Conservation (phyloP, 148 eudicot genomes). For the Persicaria tinctoria region DNA sequence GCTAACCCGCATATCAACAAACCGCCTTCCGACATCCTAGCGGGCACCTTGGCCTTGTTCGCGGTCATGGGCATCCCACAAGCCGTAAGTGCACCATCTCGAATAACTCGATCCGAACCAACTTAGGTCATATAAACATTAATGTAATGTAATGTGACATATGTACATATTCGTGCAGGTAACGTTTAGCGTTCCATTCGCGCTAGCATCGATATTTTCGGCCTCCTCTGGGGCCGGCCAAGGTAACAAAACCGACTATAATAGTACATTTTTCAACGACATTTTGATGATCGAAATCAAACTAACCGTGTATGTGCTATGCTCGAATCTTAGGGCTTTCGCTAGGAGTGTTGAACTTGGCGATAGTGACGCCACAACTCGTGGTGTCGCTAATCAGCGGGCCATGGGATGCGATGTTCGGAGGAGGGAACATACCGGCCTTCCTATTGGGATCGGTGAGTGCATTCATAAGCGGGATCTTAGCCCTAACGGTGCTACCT, state of each 20-base stretch:
- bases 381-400: background rate
- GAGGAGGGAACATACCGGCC: conserved; percentile 2
- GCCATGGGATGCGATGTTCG: background rate
- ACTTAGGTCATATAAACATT: background rate
- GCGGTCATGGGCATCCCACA: conserved; percentile 73
- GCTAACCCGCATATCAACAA: conserved; percentile 8
- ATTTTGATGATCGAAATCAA: background rate
- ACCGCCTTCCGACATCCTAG: conserved; percentile 36
- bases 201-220: conserved; percentile 77
- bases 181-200: conserved; percentile 79
- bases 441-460: background rate
- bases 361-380: conserved; percentile 73
- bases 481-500: background rate
- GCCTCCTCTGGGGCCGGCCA: conserved; percentile 65
- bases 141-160: background rate
- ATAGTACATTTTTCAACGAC: background rate
- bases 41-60: conserved; percentile 49
- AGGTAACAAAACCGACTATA: conserved; percentile 30
- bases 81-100: conserved; percentile 38
- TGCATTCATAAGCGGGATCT: background rate
- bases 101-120: background rate
- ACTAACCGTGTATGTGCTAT: background rate
- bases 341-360: conserved; percentile 71
- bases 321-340: conserved; percentile 39
- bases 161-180: conserved; percentile 26